A percentile compares a stretch with the other conserved stretches of the same genome.
phyloP scores from a whole-genome alignment of 2,329 filamentous ascomycete genomes.

The Alternaria postmessia region DNA sequence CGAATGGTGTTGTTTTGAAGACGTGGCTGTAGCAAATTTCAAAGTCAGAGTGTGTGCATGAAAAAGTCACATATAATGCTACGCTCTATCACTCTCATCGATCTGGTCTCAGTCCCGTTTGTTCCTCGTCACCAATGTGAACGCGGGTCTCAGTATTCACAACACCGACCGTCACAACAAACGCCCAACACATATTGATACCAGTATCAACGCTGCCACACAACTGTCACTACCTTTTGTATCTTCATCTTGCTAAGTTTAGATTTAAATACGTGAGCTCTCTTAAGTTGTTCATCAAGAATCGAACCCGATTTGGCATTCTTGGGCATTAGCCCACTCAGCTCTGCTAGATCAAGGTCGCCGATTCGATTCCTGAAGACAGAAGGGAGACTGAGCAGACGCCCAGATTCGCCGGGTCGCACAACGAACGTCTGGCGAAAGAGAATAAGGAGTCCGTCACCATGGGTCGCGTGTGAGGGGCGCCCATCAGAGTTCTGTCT shows the following conservation, averaged over 20 bases:
- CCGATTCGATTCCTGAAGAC: slow-evolving; percentile 1
- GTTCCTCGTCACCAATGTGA: slow-evolving; percentile 8
- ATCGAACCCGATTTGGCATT: neutral
- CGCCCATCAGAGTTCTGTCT: slow-evolving; percentile 12
- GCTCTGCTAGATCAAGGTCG: neutral
- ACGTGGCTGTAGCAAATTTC: neutral
- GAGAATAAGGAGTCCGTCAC: slow-evolving; percentile 5
- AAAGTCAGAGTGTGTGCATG: neutral
- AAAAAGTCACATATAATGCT: neutral
- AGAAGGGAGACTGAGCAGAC: slow-evolving; percentile 13
- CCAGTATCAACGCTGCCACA: neutral
- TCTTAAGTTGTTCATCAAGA: neutral
- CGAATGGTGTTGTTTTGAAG: neutral
- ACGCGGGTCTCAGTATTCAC: slow-evolving; percentile 4
- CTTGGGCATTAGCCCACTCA: neutral
- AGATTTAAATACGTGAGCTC: neutral
- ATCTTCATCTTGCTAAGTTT: neutral
- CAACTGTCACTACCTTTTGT: neutral
- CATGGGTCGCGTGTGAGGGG: slow-evolving; percentile 10
- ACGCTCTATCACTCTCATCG: neutral
- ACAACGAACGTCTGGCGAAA: slow-evolving; percentile 1
- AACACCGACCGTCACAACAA: slow-evolving; percentile 8
- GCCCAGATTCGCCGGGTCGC: neutral
- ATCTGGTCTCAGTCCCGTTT: neutral
- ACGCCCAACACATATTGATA: slow-evolving; percentile 3